Base-by-base conservation (phyloP, 2,329 filamentous ascomycete species). In the Knufia petricola region DNA sequence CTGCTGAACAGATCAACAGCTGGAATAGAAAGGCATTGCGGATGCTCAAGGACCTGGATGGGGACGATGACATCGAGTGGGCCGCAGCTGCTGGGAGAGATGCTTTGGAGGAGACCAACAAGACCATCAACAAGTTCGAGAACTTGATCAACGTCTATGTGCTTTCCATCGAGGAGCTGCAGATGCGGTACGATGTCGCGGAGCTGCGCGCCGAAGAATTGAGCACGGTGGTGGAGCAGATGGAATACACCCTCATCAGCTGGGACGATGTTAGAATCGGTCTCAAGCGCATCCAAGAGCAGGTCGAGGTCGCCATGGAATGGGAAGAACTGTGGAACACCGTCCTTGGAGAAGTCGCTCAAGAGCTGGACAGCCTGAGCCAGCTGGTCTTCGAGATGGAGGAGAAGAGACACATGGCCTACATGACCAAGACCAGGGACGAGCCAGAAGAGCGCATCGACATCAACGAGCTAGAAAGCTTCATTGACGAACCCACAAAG, bases 41-140 rank as follows among this genome's bases (percentile, higher is more conserved):
- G 59, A 89, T 96, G 26, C 81, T 98, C 46, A 78, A 79, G 48
- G 89, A 89, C 3, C 72, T 98, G 36, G 88, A 96, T 64, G 88
- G 89, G 46, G 90, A 96, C 54, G 92, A 96, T 64, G 92, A 98
- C 62, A 88, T 96, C 13, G 90, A 96, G 65, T 98, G 92, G 92
- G 89, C 79, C 7, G 78, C 92, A 1, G 90, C 89, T 1, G 92
- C 87, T 46, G 92, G 92, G 24, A 63, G 71, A 52, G 66, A 73
- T 51, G 70, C 70, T 7, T 54, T 73, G 30, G 69, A 70, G 10
- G 78, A 79, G 48, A 77, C 82, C 2, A 77, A 82, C 54, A 71
- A 71, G 45, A 78, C 90, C 19, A 90, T 96, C 52, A 72, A 76
- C 31, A 82, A 85, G 43, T 98, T 96, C 60, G 88, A 95, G 62